A percentile compares a stretch with the other conserved stretches of the same genome.
phyloP scores from a whole-genome alignment of 148 eudicot species.

The Dysphania ambrosioides region DNA sequence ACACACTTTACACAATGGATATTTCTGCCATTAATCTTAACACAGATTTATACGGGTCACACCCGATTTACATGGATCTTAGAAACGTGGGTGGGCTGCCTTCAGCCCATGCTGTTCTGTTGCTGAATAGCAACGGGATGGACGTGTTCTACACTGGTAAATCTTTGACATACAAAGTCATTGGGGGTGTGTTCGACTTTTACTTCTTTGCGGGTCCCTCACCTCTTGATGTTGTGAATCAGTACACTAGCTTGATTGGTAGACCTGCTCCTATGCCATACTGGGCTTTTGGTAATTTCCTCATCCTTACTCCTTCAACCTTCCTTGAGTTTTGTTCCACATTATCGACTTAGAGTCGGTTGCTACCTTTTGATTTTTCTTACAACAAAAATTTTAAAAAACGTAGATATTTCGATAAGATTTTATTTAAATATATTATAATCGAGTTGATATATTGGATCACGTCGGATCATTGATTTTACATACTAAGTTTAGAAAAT shows the following conservation, averaged over 20 bases:
- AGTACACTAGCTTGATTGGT: constrained; percentile 81
- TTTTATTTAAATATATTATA: no score
- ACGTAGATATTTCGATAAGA: no score
- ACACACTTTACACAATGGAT: constrained; percentile 74
- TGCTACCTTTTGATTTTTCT: no score
- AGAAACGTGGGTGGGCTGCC: constrained; percentile 63
- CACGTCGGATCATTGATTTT: no score
- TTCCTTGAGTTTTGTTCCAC: not conserved
- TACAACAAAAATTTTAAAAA: no score
- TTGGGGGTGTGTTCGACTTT: constrained; percentile 93
- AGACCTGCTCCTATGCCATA: constrained; percentile 99
- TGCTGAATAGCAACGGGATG: constrained; percentile 95
- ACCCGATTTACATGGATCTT: constrained; percentile 94
- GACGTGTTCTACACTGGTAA: constrained; percentile 74
- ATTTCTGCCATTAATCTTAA: constrained; percentile 75
- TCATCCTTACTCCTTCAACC: not conserved
- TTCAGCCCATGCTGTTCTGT: constrained; percentile 62
- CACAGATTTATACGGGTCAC: constrained; percentile 83
- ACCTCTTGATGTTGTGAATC: constrained; percentile 80
- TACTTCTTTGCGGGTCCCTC: constrained; percentile 84
- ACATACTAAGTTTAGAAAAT: not conserved
- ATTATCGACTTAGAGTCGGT: no score
- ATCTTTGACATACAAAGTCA: constrained; percentile 84
- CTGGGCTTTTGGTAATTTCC: constrained; percentile 75
- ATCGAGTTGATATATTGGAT: no score